Conservation (phyloP, 179 eudicot species). For the Amaranthus tricolor region DNA sequence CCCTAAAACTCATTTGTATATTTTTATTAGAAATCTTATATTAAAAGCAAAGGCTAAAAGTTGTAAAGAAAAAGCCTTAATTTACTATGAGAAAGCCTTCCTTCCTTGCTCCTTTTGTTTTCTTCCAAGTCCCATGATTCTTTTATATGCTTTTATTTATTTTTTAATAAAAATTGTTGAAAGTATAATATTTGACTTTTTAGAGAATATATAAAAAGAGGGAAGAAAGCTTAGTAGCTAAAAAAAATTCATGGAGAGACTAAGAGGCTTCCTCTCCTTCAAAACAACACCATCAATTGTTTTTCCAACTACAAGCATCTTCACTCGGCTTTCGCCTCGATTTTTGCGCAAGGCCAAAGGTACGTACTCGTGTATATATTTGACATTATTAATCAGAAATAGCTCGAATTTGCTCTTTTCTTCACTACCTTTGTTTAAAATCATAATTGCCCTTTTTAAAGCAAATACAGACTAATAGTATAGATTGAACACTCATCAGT, state of each 20-base stretch:
- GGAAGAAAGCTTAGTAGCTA: slow-evolving; percentile 19
- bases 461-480: no score
- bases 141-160: neutral
- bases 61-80: slow-evolving; percentile 20
- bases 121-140: neutral
- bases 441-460: neutral
- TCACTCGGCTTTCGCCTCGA: slow-evolving; percentile 27
- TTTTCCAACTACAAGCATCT: slow-evolving; percentile 18
- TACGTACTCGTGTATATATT: neutral
- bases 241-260: slow-evolving; percentile 26
- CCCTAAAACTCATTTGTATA: neutral
- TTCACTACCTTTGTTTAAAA: neutral
- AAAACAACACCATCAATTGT: slow-evolving; percentile 22
- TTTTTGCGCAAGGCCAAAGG: slow-evolving; percentile 31
- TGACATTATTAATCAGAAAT: no score
- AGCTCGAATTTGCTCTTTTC: neutral
- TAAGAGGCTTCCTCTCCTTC: slow-evolving; percentile 29
- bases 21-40: neutral
- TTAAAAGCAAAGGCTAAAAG: slow-evolving; percentile 28
- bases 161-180: neutral
- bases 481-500: no score
- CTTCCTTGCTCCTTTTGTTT: slow-evolving; percentile 19
- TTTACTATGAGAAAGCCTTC: slow-evolving; percentile 15
- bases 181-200: slow-evolving; percentile 25
- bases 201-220: slow-evolving; percentile 26